These are phyloP conservation scores for Aspergillus ustus DNA, from an alignment of 2,329 filamentous ascomycete genomes.

Conservation along the genomic window DNA sequence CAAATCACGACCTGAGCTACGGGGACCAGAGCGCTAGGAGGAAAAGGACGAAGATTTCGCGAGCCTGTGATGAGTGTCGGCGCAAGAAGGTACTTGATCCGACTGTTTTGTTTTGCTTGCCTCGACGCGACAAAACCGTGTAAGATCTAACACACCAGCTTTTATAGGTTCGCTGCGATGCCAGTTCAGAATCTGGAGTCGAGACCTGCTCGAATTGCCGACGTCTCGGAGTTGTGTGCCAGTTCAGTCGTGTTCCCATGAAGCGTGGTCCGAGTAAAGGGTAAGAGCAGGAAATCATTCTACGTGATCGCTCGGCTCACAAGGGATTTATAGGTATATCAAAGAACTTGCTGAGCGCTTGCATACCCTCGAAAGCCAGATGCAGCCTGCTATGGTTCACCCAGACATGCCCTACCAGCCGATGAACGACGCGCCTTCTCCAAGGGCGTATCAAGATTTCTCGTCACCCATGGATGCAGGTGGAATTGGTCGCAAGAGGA, in stretches of 20 bases:
- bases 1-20: slow-evolving; percentile 54
- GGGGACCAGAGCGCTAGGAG: slow-evolving; percentile 68
- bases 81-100: slow-evolving; percentile 69
- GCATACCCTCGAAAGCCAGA: slow-evolving; percentile 78
- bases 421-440: slow-evolving; percentile 48
- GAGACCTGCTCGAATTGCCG: slow-evolving; percentile 81
- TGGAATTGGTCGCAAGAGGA: slow-evolving; percentile 51
- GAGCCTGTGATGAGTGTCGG: slow-evolving; percentile 86
- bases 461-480: slow-evolving; percentile 54
- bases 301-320: slow-evolving; percentile 25
- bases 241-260: slow-evolving; percentile 86
- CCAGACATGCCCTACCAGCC: slow-evolving; percentile 49
- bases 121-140: slow-evolving; percentile 22
- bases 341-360: slow-evolving; percentile 88
- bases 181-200: slow-evolving; percentile 72
- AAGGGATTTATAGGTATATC: slow-evolving; percentile 67
- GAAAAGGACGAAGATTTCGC: slow-evolving; percentile 83
- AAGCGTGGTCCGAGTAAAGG: slow-evolving; percentile 90
- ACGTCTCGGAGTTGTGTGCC: slow-evolving; percentile 74
- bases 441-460: slow-evolving; percentile 57
- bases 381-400: slow-evolving; percentile 53
- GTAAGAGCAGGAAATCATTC: slow-evolving; percentile 45
- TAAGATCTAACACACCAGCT: slow-evolving; percentile 26
- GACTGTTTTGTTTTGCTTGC: slow-evolving; percentile 18
- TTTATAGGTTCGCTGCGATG: slow-evolving; percentile 77